A percentile compares a stretch with the other conserved stretches of the same genome.
phyloP scores from a whole-genome alignment of 2,329 filamentous ascomycete genomes.

The Aureobasidium lini region DNA sequence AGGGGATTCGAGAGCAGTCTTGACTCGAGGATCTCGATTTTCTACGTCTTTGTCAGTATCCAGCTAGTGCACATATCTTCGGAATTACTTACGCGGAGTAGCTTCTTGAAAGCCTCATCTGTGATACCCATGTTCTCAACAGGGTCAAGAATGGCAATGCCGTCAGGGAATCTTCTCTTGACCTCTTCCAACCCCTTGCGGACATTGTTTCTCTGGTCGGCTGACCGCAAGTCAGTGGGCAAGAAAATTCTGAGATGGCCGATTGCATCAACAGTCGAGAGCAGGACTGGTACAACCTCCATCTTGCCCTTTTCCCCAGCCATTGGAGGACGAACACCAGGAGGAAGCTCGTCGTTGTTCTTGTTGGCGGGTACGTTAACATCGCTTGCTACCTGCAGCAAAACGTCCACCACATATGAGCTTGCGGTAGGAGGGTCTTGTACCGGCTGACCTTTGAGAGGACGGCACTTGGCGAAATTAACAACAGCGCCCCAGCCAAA shows the following conservation, averaged over 20 bases:
- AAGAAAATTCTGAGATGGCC: conserved; percentile 78
- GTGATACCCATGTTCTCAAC: conserved; percentile 94
- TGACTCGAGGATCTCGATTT: conserved; percentile 95
- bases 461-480: conserved; percentile 55
- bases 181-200: conserved; percentile 68
- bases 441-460: conserved; percentile 56
- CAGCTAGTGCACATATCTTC: too few species aligned
- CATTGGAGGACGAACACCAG: conserved; percentile 52
- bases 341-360: conserved; percentile 45
- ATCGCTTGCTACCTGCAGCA: conserved; percentile 56
- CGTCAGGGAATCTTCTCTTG: conserved; percentile 82
- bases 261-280: conserved; percentile 78
- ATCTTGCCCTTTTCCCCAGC: conserved; percentile 61
- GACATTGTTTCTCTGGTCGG: conserved; percentile 61
- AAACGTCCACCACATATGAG: conserved; percentile 73
- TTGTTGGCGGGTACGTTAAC: conserved; percentile 40
- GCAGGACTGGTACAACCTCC: conserved; percentile 77
- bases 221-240: conserved; percentile 64
- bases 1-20: conserved; percentile 81
- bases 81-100: conserved; percentile 52
- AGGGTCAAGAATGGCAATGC: conserved; percentile 79
- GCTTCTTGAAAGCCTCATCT: conserved; percentile 87
- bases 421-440: conserved; percentile 68
- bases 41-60: conserved; percentile 41
- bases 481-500: conserved; percentile 94